Conservation (phyloP, 257 asterid species). For the Eucommia ulmoides region DNA sequence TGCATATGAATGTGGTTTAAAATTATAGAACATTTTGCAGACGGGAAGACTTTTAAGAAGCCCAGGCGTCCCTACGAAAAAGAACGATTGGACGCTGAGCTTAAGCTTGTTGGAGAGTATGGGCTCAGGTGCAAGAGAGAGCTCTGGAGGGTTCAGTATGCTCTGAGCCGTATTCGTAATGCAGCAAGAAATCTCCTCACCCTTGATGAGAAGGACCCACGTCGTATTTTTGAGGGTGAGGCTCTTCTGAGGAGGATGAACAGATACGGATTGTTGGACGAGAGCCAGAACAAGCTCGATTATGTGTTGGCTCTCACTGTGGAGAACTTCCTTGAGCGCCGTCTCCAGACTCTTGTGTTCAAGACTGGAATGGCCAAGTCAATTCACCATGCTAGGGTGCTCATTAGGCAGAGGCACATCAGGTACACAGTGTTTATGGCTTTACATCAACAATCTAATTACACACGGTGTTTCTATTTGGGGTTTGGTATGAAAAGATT, state of each 20-base stretch:
- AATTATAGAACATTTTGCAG: constrained; percentile 10
- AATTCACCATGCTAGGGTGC: constrained; percentile 63
- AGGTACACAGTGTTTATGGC: constrained; percentile 27
- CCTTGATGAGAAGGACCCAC: constrained; percentile 42
- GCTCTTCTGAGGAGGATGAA: constrained; percentile 65
- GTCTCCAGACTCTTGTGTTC: constrained; percentile 52
- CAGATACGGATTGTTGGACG: constrained; percentile 39
- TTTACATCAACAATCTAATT: too few relatives aligned
- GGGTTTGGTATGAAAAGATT: too few relatives aligned
- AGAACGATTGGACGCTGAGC: constrained; percentile 54
- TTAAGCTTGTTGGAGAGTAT: constrained; percentile 53
- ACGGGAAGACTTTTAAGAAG: constrained; percentile 58
- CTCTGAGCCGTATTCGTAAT: constrained; percentile 53
- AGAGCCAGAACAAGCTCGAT: constrained; percentile 64
- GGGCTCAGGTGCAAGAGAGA: constrained; percentile 57
- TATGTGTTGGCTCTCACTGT: constrained; percentile 56
- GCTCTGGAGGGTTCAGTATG: constrained; percentile 60
- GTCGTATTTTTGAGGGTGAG: constrained; percentile 61
- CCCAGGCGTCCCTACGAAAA: constrained; percentile 59
- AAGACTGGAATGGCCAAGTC: constrained; percentile 73
- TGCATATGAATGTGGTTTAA: background rate
- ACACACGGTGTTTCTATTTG: too few relatives aligned
- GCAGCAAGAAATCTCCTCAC: constrained; percentile 44
- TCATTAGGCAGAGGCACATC: constrained; percentile 58
- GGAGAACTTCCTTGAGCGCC: constrained; percentile 60